phyloP scores from a whole-genome alignment of 805 yeast species.

The Myxozyma sirexii region DNA sequence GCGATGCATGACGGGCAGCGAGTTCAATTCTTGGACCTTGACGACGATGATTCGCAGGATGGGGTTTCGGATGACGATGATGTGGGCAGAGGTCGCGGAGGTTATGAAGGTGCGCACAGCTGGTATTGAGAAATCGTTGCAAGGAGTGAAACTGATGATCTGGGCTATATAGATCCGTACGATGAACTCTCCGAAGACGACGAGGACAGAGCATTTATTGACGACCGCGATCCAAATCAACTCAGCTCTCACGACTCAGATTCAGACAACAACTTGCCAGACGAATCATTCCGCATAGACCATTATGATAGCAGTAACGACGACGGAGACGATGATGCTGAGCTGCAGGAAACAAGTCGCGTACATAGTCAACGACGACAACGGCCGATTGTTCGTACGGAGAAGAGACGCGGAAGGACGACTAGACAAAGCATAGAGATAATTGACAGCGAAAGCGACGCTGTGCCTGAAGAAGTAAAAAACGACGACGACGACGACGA shows the following conservation, averaged over 20 bases:
- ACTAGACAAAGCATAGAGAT: background rate
- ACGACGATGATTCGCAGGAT: conserved; percentile 14
- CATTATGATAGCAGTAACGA: background rate
- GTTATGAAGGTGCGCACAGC: background rate
- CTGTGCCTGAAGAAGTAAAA: too few relatives aligned
- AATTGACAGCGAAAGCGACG: background rate
- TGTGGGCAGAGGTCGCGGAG: background rate
- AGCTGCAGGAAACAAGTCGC: too few relatives aligned
- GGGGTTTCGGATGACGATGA: conserved; percentile 5
- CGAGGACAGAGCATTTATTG: conserved; percentile 12
- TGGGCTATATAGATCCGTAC: background rate
- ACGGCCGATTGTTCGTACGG: too few relatives aligned
- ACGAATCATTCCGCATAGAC: background rate
- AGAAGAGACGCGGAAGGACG: too few relatives aligned
- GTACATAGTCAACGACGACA: too few relatives aligned
- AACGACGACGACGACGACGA: background rate
- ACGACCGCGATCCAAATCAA: conserved; percentile 6
- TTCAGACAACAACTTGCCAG: background rate
- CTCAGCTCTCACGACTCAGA: conserved; percentile 1
- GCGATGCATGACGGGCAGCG: background rate
- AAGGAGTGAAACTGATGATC: too few relatives aligned
- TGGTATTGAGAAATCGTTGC: too few relatives aligned
- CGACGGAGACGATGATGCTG: background rate
- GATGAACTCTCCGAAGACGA: conserved; percentile 13
- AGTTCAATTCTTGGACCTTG: conserved; percentile 1